Percentiles rank a stretch among this genome's conserved stretches.
Conservation (phyloP, 306 rosid species). For the Castanospermum australe region DNA sequence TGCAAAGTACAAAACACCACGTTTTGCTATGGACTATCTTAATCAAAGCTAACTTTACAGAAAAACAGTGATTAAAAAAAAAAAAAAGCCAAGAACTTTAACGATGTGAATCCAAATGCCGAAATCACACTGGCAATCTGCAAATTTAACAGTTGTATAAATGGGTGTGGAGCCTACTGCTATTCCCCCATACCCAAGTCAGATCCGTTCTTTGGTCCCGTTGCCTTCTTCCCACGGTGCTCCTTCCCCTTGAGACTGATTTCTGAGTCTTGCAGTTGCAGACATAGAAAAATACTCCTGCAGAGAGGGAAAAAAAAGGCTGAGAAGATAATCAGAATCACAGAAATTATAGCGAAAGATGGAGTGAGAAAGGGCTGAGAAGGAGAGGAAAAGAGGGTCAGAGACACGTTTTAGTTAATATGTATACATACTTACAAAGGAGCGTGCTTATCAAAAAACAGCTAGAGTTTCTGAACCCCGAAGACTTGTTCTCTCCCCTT, state of each 20-base stretch:
- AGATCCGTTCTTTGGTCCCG: slow-evolving; percentile 61
- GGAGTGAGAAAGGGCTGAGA: background rate
- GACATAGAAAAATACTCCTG: slow-evolving; percentile 28
- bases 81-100: background rate
- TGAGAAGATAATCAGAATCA: background rate
- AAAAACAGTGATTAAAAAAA: background rate
- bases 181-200: slow-evolving; percentile 56
- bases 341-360: background rate
- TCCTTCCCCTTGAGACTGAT: slow-evolving; percentile 46
- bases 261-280: slow-evolving; percentile 41
- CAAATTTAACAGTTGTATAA: slow-evolving; percentile 43
- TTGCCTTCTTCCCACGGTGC: slow-evolving; percentile 43
- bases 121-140: slow-evolving; percentile 37
- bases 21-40: slow-evolving; percentile 24
- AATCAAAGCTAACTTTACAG: slow-evolving; percentile 7
- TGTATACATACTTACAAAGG: background rate
- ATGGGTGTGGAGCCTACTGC: slow-evolving; percentile 69
- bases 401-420: background rate
- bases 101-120: slow-evolving; percentile 44
- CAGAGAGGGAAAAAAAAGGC: slow-evolving; percentile 10
- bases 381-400: background rate
- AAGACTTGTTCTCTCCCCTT: background rate
- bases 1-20: slow-evolving; percentile 26
- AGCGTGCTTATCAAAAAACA: slow-evolving; percentile 1
- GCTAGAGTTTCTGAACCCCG: slow-evolving; percentile 20